A percentile compares a stretch with the other conserved stretches of the same genome.
Evolutionary conservation across 345 rosid genomes (phyloP).

Genomic region (Diplotaxis tenuifolia): DNA sequence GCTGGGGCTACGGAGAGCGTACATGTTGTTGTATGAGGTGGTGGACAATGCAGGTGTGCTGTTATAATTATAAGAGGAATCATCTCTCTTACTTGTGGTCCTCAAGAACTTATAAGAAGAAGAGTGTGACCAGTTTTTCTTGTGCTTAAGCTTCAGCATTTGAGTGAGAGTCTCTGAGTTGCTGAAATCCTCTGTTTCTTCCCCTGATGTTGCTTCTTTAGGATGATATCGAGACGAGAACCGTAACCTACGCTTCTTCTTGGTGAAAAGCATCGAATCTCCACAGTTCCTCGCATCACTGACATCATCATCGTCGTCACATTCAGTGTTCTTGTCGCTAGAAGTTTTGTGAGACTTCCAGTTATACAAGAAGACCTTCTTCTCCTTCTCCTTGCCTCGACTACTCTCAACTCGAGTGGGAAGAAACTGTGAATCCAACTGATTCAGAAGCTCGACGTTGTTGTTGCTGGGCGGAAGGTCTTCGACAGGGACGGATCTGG

Average conservation of each 20-base stretch:
- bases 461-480: slow-evolving; percentile 26
- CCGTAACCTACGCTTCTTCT: slow-evolving; percentile 58
- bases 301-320: slow-evolving; percentile 37
- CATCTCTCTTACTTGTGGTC: slow-evolving; percentile 47
- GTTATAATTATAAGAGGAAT: slow-evolving; percentile 63
- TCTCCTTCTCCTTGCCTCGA: slow-evolving; percentile 43
- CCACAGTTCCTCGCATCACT: slow-evolving; percentile 67
- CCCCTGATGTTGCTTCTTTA: slow-evolving; percentile 45
- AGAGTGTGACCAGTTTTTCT: slow-evolving; percentile 56
- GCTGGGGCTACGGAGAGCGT: slow-evolving; percentile 52
- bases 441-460: slow-evolving; percentile 27
- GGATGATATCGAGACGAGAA: slow-evolving; percentile 53
- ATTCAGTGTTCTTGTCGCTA: slow-evolving; percentile 38
- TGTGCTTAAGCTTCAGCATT: slow-evolving; percentile 53
- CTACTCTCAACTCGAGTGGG: slow-evolving; percentile 11
- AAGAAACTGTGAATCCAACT: slow-evolving; percentile 35
- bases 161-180: slow-evolving; percentile 50
- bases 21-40: slow-evolving; percentile 68
- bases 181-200: slow-evolving; percentile 62
- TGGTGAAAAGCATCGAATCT: slow-evolving; percentile 48
- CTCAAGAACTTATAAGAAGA: slow-evolving; percentile 55
- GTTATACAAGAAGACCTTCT: slow-evolving; percentile 64
- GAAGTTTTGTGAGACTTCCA: slow-evolving; percentile 69
- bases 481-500: slow-evolving; percentile 53
- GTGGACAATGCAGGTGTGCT: slow-evolving; percentile 86